These are phyloP conservation scores for Sporothrix curviconia DNA, from an alignment of 2,329 filamentous ascomycete species.

Conservation along the genomic window DNA sequence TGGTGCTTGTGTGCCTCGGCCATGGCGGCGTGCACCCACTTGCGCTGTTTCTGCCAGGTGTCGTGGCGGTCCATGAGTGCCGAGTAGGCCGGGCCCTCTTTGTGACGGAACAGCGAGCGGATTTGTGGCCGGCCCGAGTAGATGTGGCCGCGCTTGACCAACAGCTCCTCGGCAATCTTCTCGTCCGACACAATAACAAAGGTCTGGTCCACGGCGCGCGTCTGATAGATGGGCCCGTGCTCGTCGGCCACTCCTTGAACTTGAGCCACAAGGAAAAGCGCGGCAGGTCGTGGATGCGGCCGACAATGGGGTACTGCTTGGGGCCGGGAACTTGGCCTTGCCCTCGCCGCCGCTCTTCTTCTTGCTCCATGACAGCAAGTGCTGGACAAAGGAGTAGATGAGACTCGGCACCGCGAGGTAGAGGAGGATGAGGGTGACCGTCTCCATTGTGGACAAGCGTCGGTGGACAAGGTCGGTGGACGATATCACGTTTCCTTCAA, in stretches of 20 bases:
- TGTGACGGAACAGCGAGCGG: slow-evolving; percentile 42
- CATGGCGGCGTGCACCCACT: slow-evolving; percentile 46
- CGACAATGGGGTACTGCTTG: slow-evolving; percentile 41
- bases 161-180: slow-evolving; percentile 41
- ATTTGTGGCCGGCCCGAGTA: slow-evolving; percentile 46
- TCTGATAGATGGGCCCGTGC: slow-evolving; percentile 39
- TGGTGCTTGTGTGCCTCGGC: slow-evolving; percentile 30
- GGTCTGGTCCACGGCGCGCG: slow-evolving; percentile 32
- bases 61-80: slow-evolving; percentile 46
- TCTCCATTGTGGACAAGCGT: slow-evolving; percentile 34
- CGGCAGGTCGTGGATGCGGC: slow-evolving; percentile 43
- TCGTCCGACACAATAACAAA: slow-evolving; percentile 43
- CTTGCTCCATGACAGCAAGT: slow-evolving; percentile 30
- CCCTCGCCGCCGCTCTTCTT: slow-evolving; percentile 20
- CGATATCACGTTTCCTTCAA: background rate
- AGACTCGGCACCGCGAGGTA: slow-evolving; percentile 42
- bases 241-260: slow-evolving; percentile 41
- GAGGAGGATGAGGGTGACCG: slow-evolving; percentile 33
- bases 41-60: slow-evolving; percentile 42
- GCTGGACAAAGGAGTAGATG: slow-evolving; percentile 35
- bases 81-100: slow-evolving; percentile 41
- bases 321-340: slow-evolving; percentile 37
- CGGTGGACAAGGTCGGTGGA: slow-evolving; percentile 10
- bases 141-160: slow-evolving; percentile 43
- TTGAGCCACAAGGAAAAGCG: slow-evolving; percentile 44